These are phyloP conservation scores for Petunia axillaris DNA, from an alignment of 257 asterid genomes.

Conservation along the genomic window DNA sequence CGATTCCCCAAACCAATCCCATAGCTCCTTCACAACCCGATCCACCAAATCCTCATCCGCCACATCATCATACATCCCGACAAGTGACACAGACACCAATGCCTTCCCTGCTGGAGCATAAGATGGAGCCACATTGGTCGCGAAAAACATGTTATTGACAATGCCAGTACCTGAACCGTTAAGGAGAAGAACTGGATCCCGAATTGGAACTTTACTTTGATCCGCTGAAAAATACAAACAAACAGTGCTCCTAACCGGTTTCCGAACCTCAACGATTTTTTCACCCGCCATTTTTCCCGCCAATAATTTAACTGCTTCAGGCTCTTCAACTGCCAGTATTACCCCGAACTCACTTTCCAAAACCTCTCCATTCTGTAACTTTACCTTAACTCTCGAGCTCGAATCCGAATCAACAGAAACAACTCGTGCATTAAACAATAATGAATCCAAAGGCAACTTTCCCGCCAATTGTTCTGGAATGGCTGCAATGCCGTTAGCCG, in stretches of 20 bases:
- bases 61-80: conserved; percentile 59
- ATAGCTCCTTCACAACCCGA: conserved; percentile 61
- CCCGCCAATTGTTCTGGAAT: conserved; percentile 80
- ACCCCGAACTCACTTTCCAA: conserved; percentile 64
- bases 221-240: conserved; percentile 78
- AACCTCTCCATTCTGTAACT: conserved; percentile 54
- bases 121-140: conserved; percentile 77
- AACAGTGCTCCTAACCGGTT: conserved; percentile 73
- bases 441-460: conserved; percentile 51
- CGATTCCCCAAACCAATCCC: conserved; percentile 72
- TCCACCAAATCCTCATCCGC: conserved; percentile 63
- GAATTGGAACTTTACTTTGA: conserved; percentile 52
- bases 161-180: conserved; percentile 83
- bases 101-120: conserved; percentile 83
- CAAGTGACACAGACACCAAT: conserved; percentile 71
- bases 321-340: conserved; percentile 80
- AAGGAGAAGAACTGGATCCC: conserved; percentile 71
- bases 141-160: conserved; percentile 90
- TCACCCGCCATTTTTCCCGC: conserved; percentile 39
- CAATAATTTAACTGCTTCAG: conserved; percentile 60
- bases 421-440: conserved; percentile 59
- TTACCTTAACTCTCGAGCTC: conserved; percentile 35
- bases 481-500: conserved; percentile 78
- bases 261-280: conserved; percentile 36
- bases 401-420: conserved; percentile 43